A percentile compares a stretch with the other conserved stretches of the same genome.
These are phyloP conservation scores for Amanita rimosa DNA, from an alignment of 768 basidiomycete species.

Conservation along the genomic window DNA sequence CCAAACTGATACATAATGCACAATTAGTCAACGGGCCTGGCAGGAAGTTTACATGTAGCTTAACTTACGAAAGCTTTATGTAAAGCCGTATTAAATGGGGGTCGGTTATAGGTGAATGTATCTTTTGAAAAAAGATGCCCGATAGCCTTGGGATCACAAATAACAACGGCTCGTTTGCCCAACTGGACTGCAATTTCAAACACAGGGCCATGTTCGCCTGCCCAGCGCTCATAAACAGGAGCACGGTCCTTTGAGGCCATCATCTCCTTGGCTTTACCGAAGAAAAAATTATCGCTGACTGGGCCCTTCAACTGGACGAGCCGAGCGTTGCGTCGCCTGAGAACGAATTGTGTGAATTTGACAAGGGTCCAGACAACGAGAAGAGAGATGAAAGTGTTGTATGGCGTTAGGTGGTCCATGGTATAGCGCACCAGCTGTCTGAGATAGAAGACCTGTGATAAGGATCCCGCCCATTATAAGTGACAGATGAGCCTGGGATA, in stretches of 20 bases:
- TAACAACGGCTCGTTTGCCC: conserved; percentile 21
- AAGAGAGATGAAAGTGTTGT: background rate
- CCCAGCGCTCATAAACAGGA: conserved; percentile 34
- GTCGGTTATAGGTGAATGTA: conserved; percentile 35
- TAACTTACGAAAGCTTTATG: conserved; percentile 26
- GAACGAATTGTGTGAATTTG: background rate
- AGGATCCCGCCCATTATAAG: too few relatives aligned
- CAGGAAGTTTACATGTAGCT: background rate
- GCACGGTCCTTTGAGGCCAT: background rate
- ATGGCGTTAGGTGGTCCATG: too few relatives aligned
- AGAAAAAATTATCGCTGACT: background rate
- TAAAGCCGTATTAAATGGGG: conserved; percentile 19
- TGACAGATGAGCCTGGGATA: too few relatives aligned
- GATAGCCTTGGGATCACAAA: conserved; percentile 39
- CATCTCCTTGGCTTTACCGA: background rate
- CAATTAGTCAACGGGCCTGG: background rate
- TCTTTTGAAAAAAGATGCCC: conserved; percentile 42
- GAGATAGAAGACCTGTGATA: too few relatives aligned
- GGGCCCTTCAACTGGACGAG: background rate
- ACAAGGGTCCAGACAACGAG: background rate
- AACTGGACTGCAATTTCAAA: conserved; percentile 27
- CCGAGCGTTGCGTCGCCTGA: background rate
- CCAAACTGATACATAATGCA: conserved; percentile 23
- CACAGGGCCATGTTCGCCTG: conserved; percentile 32
- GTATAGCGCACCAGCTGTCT: too few relatives aligned